These are phyloP conservation scores for Scytalidium lignicola DNA, from an alignment of 2,329 filamentous ascomycete species.

Conservation along the genomic window DNA sequence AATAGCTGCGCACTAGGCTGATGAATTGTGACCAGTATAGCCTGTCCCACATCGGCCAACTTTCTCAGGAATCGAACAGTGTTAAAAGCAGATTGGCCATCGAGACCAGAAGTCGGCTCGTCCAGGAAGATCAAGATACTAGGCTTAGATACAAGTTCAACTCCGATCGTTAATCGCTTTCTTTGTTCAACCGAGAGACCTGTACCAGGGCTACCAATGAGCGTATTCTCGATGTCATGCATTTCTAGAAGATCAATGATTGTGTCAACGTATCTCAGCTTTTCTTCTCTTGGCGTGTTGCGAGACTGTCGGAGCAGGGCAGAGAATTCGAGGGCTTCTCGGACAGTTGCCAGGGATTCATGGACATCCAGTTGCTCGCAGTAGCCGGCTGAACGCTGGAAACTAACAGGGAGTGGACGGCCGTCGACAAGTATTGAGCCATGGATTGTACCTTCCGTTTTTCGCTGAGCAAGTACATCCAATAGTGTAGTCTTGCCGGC, in stretches of 20 bases:
- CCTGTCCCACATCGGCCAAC: constrained; percentile 49
- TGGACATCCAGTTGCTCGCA: constrained; percentile 92
- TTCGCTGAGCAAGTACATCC: constrained; percentile 52
- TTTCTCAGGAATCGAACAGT: constrained; percentile 59
- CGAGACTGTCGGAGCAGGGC: constrained; percentile 83
- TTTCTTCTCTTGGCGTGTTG: constrained; percentile 65
- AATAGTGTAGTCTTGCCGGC: constrained; percentile 59
- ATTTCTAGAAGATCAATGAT: constrained; percentile 60
- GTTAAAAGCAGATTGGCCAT: constrained; percentile 59
- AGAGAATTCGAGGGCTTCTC: constrained; percentile 83
- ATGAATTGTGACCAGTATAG: constrained; percentile 50
- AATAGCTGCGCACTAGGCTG: constrained; percentile 50
- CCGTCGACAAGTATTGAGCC: constrained; percentile 72
- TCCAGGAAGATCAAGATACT: constrained; percentile 58
- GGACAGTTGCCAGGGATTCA: constrained; percentile 71
- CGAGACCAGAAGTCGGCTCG: constrained; percentile 57
- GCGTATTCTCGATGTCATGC: constrained; percentile 60
- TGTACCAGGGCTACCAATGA: constrained; percentile 58
- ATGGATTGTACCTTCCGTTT: constrained; percentile 81
- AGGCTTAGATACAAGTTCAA: constrained; percentile 52
- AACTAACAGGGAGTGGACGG: constrained; percentile 67
- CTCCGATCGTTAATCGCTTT: constrained; percentile 58
- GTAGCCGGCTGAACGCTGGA: constrained; percentile 72
- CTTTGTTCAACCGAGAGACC: constrained; percentile 58
- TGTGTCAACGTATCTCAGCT: constrained; percentile 80